Evolutionary conservation across 306 rosid genomes (phyloP), one percentile per base, ranked within the genome.

Genomic region (Vicia sativa): DNA sequence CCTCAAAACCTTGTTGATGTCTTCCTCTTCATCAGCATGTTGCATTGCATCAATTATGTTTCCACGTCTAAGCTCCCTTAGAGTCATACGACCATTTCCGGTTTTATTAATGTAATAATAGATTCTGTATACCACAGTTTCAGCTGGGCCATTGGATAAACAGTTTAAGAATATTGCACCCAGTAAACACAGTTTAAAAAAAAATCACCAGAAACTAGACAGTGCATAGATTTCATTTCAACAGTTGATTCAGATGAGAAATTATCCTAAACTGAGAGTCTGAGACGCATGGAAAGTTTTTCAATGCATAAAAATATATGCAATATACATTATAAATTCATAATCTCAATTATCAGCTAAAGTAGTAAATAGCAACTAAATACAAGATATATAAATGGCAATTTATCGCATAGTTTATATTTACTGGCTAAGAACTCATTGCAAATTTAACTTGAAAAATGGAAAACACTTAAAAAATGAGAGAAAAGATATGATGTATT

Each of bases 21-120:
- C 99, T 81, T 95, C 99, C 77, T 95, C 99, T 81, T 95, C 99
- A 53, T 95, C 99, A 1, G 97, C 95, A 61, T 91, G 97, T 80
- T 79, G 95, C 97, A 95, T 91, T 72, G 96, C 97, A 83, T 95
- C 99, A 78, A 95, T 89, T 77, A 91, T 50, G 73, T 95, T 89
- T 58, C 97, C 90, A 75, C 96, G 92, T 82, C 84, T 95, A 69
- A 95, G 85, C 83, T 95, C 99, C 85, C 96, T 81, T 68, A 91
- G 84, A 44, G 96, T 85, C 77, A 95, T 90, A 70, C 78, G 82
- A 48, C 99, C 92, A 49, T 88, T 91, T 66, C 97, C 97, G 21
- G 91, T 75, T 89, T 95, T 88, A 88, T 91, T 95, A 84, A 86
- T 70, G 81, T 91, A 88, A 87, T 88, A 95, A 82, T 79, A 95